These are phyloP conservation scores for Sungouiella blattae DNA, from an alignment of 805 yeast genomes.

Conservation along the genomic window DNA sequence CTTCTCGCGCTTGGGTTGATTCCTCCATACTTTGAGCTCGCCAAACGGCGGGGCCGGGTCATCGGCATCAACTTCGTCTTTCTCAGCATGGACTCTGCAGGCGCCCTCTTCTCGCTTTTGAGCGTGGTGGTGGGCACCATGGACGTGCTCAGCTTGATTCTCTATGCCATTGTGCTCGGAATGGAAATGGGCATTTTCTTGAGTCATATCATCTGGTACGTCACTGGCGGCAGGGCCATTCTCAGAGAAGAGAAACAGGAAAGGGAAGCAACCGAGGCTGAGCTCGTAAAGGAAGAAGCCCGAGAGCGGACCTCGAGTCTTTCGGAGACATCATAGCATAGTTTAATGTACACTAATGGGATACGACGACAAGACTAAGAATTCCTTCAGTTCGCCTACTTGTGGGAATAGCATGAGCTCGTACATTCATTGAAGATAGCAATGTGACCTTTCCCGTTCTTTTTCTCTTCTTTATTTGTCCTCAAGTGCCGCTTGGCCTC, in stretches of 20 bases:
- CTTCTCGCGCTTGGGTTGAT: slow-evolving; percentile 72
- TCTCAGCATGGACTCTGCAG: slow-evolving; percentile 68
- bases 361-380: too few relatives aligned
- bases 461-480: not conserved
- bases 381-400: too few relatives aligned
- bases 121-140: slow-evolving; percentile 52
- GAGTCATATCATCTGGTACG: slow-evolving; percentile 69
- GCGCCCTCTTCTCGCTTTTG: slow-evolving; percentile 73
- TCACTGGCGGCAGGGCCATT: slow-evolving; percentile 28
- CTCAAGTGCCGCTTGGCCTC: not conserved
- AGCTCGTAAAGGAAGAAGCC: not conserved
- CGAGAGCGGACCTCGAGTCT: not conserved
- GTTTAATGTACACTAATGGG: not conserved
- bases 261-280: not conserved
- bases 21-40: slow-evolving; percentile 86
- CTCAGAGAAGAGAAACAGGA: slow-evolving; percentile 22
- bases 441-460: not conserved
- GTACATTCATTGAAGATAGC: not conserved
- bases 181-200: slow-evolving; percentile 75
- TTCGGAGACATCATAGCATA: not conserved
- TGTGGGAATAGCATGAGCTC: too few relatives aligned
- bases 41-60: slow-evolving; percentile 77
- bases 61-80: slow-evolving; percentile 87
- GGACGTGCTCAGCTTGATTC: slow-evolving; percentile 76
- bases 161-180: slow-evolving; percentile 69